Evolutionary conservation across 2,329 filamentous ascomycete species (phyloP), one percentile per base, ranked within the genome.

Genomic region (Amphichorda felina): DNA sequence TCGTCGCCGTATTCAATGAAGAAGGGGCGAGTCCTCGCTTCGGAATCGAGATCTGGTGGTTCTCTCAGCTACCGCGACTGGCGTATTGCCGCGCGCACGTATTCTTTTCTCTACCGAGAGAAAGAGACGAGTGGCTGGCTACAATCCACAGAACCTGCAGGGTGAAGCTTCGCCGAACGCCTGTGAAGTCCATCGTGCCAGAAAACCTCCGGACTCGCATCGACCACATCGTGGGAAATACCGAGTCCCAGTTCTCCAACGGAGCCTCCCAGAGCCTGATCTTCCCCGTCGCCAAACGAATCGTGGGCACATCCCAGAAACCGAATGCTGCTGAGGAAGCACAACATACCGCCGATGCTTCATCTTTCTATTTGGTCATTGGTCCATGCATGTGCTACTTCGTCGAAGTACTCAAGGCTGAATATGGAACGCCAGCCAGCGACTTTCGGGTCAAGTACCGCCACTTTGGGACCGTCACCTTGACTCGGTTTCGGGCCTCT

Each of bases 21-120:
- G 69, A 73, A 44, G 62, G 60, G 30, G 60, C 60, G 2, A 59
- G 63, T 32, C 61, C 66, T 10, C 61, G 64, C 6, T 70, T 68
- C 30, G 67, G 67, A 5, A 50, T 75, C 34, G 70, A 75, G 45
- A 56, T 74, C 2, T 75, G 70, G 69, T 75, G 70, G 70, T 64
- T 60, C 38, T 62, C 62, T 11, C 48, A 54, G 13, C 54, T 59
- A 38, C 59, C 63, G 3, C 55, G 58, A 10, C 52, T 68, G 28
- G 54, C 60, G 11, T 72, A 68, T 41, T 56, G 55, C 39, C 67
- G 63, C 39, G 52, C 64, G 3, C 62, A 65, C 27, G 50, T 74
- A 26, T 66, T 66, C 45, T 72, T 75, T 45, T 53, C 51, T 33
- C 48, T 66, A 21, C 60, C 65, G 8, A 55, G 61, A 19, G 66